A percentile compares a stretch with the other conserved stretches of the same genome.
Conservation (phyloP, 1,139 yeast genomes). For the Suhomyces bolitotheri region DNA sequence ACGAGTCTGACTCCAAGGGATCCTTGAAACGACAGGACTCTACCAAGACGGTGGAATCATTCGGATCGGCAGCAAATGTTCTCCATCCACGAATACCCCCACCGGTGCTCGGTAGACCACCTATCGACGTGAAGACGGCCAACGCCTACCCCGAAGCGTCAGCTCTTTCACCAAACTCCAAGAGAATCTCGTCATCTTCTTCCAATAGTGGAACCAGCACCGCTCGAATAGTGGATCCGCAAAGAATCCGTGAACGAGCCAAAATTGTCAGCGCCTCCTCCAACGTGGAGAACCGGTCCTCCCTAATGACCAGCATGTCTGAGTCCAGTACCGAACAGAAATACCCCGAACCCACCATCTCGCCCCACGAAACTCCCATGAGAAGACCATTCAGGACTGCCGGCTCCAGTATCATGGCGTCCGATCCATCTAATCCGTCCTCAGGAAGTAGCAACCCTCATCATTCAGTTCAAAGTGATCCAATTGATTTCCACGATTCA, state of each 20-base stretch:
- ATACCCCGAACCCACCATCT: conserved; percentile 25
- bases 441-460: conserved; percentile 6
- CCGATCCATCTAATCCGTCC: no score
- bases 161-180: conserved; percentile 7
- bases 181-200: conserved; percentile 8
- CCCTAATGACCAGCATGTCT: conserved; percentile 17
- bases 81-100: conserved; percentile 5
- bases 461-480: conserved; percentile 9
- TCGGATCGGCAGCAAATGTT: conserved; percentile 10
- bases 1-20: conserved; percentile 19
- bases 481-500: conserved; percentile 8
- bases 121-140: conserved; percentile 17
- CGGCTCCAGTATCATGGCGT: conserved; percentile 4
- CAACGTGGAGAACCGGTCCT: conserved; percentile 20
- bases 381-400: conserved; percentile 7
- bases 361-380: conserved; percentile 19
- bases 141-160: conserved; percentile 7
- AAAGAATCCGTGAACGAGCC: conserved; percentile 13
- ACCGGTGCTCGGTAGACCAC: conserved; percentile 1
- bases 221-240: conserved; percentile 9
- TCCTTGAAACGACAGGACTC: conserved; percentile 4
- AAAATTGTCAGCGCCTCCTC: conserved; percentile 22
- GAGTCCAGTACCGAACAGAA: conserved; percentile 17
- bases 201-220: conserved; percentile 11
- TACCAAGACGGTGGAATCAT: conserved; percentile 11